Conservation (phyloP, 2,329 filamentous ascomycete species). For the Metarhizium humberi region DNA sequence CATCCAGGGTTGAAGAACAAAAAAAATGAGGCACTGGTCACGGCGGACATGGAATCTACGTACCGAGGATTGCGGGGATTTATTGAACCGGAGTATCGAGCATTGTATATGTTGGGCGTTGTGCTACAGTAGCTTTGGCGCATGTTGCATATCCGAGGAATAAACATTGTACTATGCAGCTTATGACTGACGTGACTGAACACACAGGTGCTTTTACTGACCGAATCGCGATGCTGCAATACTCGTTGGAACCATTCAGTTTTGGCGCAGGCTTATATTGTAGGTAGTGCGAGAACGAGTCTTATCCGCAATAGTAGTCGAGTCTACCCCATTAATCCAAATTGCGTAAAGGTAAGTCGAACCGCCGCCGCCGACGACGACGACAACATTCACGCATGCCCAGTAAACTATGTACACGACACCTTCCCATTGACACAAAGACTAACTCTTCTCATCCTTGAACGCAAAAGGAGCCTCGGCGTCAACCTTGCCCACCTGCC, state of each 20-base stretch:
- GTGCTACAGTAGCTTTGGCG: neutral
- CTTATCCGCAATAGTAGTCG: no score
- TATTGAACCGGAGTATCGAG: neutral
- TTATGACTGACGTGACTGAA: neutral
- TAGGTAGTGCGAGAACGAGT: no score
- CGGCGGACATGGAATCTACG: neutral
- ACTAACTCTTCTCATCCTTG: neutral
- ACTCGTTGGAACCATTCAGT: no score
- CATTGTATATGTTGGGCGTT: neutral
- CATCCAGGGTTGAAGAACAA: no score
- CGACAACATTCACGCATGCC: no score
- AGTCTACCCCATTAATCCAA: no score
- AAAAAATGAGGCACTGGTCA: neutral
- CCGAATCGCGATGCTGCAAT: no score
- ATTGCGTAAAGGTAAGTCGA: no score
- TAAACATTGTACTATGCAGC: neutral
- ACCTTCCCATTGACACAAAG: no score
- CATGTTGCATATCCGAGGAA: neutral
- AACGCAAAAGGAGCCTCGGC: conserved; percentile 9
- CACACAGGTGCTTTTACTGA: neutral
- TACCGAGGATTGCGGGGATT: neutral
- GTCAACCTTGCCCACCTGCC: conserved; percentile 16
- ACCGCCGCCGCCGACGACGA: no score
- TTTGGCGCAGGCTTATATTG: no score
- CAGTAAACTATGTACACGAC: no score